Evolutionary conservation across 1,284 basidiomycete genomes (phyloP).

Genomic region (Boletus sp.): DNA sequence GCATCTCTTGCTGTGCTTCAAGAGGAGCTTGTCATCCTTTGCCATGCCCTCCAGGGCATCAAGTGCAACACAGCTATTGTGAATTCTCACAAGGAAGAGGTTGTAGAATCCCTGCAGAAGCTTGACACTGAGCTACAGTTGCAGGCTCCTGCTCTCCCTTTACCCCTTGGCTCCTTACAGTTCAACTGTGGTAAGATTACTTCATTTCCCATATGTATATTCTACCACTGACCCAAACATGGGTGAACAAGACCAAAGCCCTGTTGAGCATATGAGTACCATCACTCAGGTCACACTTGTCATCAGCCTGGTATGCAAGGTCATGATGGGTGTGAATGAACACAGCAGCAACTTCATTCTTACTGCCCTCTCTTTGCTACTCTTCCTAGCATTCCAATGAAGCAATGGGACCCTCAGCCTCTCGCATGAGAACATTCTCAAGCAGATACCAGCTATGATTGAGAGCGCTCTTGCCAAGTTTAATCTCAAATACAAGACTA

Average conservation of each 20-base stretch:
- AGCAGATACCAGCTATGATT: slow-evolving; percentile 10
- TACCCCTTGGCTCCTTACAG: too few relatives aligned
- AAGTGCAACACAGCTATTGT: not conserved
- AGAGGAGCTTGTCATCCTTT: not conserved
- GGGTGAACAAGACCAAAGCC: not conserved
- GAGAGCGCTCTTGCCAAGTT: slow-evolving; percentile 3
- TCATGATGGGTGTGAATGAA: slow-evolving; percentile 8
- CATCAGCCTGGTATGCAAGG: slow-evolving; percentile 7
- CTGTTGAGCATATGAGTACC: not conserved
- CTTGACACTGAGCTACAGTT: not conserved
- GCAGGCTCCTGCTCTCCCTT: not conserved
- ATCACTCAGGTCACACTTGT: slow-evolving; percentile 9
- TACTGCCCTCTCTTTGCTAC: slow-evolving; percentile 1
- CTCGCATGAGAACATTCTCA: slow-evolving; percentile 4
- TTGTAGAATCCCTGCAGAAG: not conserved
- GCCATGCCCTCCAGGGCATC: not conserved
- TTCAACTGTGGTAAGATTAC: not conserved
- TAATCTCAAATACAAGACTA: slow-evolving; percentile 3
- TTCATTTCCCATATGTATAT: not conserved
- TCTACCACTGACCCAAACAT: not conserved
- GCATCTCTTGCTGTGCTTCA: not conserved
- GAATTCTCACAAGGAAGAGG: not conserved
- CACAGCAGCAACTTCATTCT: slow-evolving; percentile 7
- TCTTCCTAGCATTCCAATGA: slow-evolving; percentile 9
- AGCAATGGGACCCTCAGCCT: not conserved